These are phyloP conservation scores for Colletotrichum sp. DNA, from an alignment of 2,329 filamentous ascomycete species.

Conservation along the genomic window DNA sequence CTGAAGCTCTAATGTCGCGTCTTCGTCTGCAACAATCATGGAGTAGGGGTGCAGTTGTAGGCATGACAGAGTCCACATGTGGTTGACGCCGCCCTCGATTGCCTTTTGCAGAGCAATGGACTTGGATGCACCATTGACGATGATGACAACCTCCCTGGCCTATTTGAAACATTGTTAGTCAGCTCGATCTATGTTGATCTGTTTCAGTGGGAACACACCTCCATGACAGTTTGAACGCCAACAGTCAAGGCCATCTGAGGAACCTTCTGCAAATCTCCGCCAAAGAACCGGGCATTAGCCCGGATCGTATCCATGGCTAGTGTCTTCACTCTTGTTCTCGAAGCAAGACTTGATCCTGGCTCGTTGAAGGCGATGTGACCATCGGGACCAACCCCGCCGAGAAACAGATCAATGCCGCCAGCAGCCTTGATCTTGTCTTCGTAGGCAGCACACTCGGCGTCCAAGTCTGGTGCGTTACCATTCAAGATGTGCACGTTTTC, in stretches of 20 bases:
- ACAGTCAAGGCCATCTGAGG: constrained; percentile 28
- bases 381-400: constrained; percentile 78
- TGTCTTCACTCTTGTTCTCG: constrained; percentile 77
- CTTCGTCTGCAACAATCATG: constrained; percentile 77
- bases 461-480: constrained; percentile 72
- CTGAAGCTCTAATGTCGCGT: constrained; percentile 68
- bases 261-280: constrained; percentile 22
- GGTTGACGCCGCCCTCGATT: constrained; percentile 76
- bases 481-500: constrained; percentile 75
- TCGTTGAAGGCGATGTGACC: constrained; percentile 86
- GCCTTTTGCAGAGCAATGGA: constrained; percentile 74
- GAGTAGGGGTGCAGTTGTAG: constrained; percentile 76
- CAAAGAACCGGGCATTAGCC: constrained; percentile 71
- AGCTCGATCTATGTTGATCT: accelerated
- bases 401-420: constrained; percentile 79
- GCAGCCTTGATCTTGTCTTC: constrained; percentile 71
- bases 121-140: constrained; percentile 77
- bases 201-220: constrained; percentile 59
- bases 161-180: constrained; percentile 67
- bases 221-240: constrained; percentile 42
- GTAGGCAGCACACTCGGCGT: constrained; percentile 74
- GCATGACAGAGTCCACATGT: constrained; percentile 81
- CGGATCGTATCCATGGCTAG: constrained; percentile 79
- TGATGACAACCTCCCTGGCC: constrained; percentile 75
- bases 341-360: constrained; percentile 73